Conservation (phyloP, 257 asterid genomes). For the Lithospermum erythrorhizon region DNA sequence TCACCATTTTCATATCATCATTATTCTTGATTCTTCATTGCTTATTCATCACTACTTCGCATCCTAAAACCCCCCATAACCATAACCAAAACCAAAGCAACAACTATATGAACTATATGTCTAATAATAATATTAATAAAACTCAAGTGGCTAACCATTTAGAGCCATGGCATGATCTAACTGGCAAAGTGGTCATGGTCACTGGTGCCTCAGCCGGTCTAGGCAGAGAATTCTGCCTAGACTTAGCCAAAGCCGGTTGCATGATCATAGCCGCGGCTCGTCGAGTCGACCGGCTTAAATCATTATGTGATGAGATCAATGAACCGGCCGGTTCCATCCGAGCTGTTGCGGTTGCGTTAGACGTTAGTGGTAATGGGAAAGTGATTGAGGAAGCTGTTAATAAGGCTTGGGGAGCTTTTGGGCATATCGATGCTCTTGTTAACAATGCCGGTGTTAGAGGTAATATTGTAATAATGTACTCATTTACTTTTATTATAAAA, state of each 20-base stretch:
- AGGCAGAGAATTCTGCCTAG: slow-evolving; percentile 33
- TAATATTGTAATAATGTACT: too few relatives aligned
- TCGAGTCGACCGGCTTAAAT: slow-evolving; percentile 28
- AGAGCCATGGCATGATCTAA: slow-evolving; percentile 14
- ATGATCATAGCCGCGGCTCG: slow-evolving; percentile 43
- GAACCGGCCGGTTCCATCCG: slow-evolving; percentile 1
- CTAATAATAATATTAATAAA: slow-evolving; percentile 10
- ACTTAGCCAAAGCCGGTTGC: slow-evolving; percentile 39
- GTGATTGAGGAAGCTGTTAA: slow-evolving; percentile 24
- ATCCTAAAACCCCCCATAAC: too few relatives aligned
- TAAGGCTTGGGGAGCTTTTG: slow-evolving; percentile 49
- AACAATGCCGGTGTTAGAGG: slow-evolving; percentile 56
- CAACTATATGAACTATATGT: not conserved
- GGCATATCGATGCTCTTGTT: slow-evolving; percentile 35
- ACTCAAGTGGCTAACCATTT: slow-evolving; percentile 7
- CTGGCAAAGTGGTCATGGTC: slow-evolving; percentile 32
- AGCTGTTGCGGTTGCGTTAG: slow-evolving; percentile 42
- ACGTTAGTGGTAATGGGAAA: slow-evolving; percentile 24
- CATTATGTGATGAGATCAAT: slow-evolving; percentile 34
- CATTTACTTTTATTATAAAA: too few relatives aligned
- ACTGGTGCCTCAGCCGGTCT: slow-evolving; percentile 48
- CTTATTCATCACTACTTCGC: too few relatives aligned
- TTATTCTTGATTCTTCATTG: too few relatives aligned
- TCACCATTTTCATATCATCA: too few relatives aligned
- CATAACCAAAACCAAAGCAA: not conserved